Percentiles rank a stretch among this genome's conserved stretches.
phyloP scores from a whole-genome alignment of 1,284 basidiomycete genomes.

The Ceratobasidium sp. region DNA sequence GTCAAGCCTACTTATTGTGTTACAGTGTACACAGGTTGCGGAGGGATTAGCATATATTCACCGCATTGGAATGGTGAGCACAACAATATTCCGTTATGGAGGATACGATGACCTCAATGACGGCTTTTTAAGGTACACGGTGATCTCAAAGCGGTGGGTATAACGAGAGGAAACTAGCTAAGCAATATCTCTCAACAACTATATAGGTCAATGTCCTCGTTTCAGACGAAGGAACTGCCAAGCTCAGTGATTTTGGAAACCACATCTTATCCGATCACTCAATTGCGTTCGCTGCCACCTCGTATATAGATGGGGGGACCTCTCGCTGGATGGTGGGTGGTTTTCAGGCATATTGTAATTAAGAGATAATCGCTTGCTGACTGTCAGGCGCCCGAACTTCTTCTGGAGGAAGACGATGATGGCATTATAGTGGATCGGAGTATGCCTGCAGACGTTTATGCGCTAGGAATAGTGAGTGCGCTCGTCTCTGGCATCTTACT shows the following conservation, averaged over 20 bases:
- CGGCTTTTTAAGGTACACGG: not conserved
- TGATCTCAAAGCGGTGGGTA: slow-evolving; percentile 16
- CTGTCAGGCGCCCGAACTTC: slow-evolving; percentile 19
- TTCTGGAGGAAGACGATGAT: not conserved
- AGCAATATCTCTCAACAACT: not conserved
- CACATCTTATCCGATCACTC: not conserved
- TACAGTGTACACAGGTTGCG: slow-evolving; percentile 20
- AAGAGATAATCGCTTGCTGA: not conserved
- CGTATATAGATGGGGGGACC: slow-evolving; percentile 2
- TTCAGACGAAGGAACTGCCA: not conserved
- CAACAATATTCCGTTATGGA: not conserved
- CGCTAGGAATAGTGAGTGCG: slow-evolving; percentile 24
- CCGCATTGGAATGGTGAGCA: not conserved
- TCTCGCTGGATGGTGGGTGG: slow-evolving; percentile 17
- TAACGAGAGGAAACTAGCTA: not conserved
- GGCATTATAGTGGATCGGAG: not conserved
- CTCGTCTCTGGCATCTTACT: not conserved
- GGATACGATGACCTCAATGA: no score
- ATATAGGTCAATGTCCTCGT: slow-evolving; percentile 18
- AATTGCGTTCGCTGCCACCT: slow-evolving; percentile 2
- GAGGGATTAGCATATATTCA: slow-evolving; percentile 26
- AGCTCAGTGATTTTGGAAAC: slow-evolving; percentile 14
- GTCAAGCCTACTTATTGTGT: not conserved
- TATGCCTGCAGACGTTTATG: slow-evolving; percentile 26
- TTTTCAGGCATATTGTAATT: not conserved